phyloP scores from a whole-genome alignment of 495 filamentous ascomycete species.

The Xylaria telfairii region DNA sequence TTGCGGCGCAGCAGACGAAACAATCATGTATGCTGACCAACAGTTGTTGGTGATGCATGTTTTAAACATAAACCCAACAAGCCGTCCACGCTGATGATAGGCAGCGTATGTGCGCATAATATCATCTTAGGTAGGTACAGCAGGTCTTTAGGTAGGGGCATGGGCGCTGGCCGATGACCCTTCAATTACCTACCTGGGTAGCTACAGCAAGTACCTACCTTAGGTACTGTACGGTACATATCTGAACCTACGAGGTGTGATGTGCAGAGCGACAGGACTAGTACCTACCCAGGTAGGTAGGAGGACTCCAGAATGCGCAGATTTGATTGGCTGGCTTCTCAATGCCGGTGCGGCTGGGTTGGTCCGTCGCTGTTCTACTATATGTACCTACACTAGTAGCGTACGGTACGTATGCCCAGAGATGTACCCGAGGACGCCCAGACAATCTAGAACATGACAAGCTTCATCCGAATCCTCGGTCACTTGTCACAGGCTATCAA shows the following conservation, averaged over 20 bases:
- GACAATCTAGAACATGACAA: background rate
- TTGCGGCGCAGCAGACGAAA: background rate
- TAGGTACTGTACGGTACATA: too few relatives aligned
- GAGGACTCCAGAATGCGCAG: background rate
- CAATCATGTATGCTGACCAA: background rate
- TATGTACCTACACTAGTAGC: too few relatives aligned
- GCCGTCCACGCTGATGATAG: background rate
- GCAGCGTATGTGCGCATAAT: background rate
- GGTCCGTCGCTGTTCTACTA: too few relatives aligned
- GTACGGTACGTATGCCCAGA: background rate
- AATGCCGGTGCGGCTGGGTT: background rate
- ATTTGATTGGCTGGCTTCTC: background rate
- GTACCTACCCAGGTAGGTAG: conserved; percentile 8
- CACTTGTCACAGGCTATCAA: background rate
- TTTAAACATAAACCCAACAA: conserved; percentile 1
- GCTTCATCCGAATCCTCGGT: background rate
- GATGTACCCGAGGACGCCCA: background rate
- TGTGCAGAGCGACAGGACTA: too few relatives aligned
- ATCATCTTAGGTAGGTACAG: background rate
- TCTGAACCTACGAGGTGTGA: too few relatives aligned
- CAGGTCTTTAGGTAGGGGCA: too few relatives aligned
- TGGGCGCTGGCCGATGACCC: background rate
- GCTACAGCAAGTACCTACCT: too few relatives aligned
- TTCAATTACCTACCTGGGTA: background rate
- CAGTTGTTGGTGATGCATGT: too few relatives aligned